phyloP scores from a whole-genome alignment of 2,329 filamentous ascomycete species.

The Phialemoniopsis sp. region DNA sequence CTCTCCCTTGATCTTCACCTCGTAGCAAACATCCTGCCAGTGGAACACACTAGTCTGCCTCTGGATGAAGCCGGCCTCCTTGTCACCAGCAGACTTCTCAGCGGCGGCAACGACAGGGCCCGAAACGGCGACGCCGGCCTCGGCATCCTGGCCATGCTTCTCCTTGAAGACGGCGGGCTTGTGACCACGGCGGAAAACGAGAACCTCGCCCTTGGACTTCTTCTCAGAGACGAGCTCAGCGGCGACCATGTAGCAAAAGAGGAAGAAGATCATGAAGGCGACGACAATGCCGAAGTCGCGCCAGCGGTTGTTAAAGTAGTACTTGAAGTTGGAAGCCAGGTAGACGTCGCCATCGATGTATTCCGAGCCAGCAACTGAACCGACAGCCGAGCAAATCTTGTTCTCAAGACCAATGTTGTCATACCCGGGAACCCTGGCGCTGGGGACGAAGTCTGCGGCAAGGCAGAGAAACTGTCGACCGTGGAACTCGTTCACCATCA shows the following conservation, averaged over 20 bases:
- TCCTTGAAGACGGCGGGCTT: slow-evolving; percentile 53
- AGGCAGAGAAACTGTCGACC: slow-evolving; percentile 52
- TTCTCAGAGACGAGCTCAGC: slow-evolving; percentile 62
- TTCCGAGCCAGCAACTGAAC: slow-evolving; percentile 47
- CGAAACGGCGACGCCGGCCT: slow-evolving; percentile 45
- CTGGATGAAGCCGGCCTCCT: slow-evolving; percentile 36
- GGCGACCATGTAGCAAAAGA: slow-evolving; percentile 56
- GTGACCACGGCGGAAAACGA: slow-evolving; percentile 70
- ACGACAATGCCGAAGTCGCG: slow-evolving; percentile 68
- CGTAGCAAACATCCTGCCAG: slow-evolving; percentile 79
- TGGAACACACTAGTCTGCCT: slow-evolving; percentile 75
- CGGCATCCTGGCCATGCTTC: slow-evolving; percentile 59
- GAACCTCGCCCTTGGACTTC: slow-evolving; percentile 73
- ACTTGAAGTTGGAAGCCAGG: slow-evolving; percentile 49
- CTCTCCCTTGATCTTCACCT: slow-evolving; percentile 74
- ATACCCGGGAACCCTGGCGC: slow-evolving; percentile 26
- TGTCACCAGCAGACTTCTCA: slow-evolving; percentile 30
- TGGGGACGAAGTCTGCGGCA: slow-evolving; percentile 36
- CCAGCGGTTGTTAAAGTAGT: slow-evolving; percentile 59
- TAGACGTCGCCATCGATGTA: slow-evolving; percentile 57
- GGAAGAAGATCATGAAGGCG: slow-evolving; percentile 60
- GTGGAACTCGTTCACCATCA: slow-evolving; percentile 82
- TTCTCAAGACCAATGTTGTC: slow-evolving; percentile 26
- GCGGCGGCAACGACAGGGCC: slow-evolving; percentile 40
- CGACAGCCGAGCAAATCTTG: slow-evolving; percentile 54